A percentile compares a stretch with the other conserved stretches of the same genome.
phyloP scores from a whole-genome alignment of 306 rosid species.

The Quercus variabilis region DNA sequence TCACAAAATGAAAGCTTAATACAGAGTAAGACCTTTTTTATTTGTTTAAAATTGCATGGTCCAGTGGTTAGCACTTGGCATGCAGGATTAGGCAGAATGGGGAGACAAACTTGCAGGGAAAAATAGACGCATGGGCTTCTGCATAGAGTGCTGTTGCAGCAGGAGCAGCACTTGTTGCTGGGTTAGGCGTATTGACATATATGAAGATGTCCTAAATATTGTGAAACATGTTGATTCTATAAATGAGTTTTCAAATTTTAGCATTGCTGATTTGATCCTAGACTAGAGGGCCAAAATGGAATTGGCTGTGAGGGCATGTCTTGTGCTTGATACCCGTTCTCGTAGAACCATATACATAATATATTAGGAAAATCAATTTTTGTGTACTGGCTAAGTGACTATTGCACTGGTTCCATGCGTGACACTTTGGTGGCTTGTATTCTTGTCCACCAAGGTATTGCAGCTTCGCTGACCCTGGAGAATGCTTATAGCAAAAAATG shows the following conservation, averaged over 20 bases:
- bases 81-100: background rate
- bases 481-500: slow-evolving; percentile 11
- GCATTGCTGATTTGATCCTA: background rate
- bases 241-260: background rate
- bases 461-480: slow-evolving; percentile 26
- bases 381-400: background rate
- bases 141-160: slow-evolving; percentile 61
- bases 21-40: background rate
- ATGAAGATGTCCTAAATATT: slow-evolving; percentile 35
- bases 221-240: background rate
- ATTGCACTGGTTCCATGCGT: background rate
- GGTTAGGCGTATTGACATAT: slow-evolving; percentile 56
- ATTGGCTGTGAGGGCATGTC: slow-evolving; percentile 23
- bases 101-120: background rate
- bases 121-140: slow-evolving; percentile 54
- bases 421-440: slow-evolving; percentile 16
- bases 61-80: background rate
- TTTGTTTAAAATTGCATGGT: background rate
- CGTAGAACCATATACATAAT: slow-evolving; percentile 8
- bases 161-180: slow-evolving; percentile 72
- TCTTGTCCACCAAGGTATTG: slow-evolving; percentile 19
- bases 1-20: too few species aligned
- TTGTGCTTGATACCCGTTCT: slow-evolving; percentile 27
- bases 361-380: background rate
- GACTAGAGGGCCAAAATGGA: slow-evolving; percentile 13